These are phyloP conservation scores for Yamadazyma sp. DNA, from an alignment of 805 yeast genomes.

Conservation along the genomic window DNA sequence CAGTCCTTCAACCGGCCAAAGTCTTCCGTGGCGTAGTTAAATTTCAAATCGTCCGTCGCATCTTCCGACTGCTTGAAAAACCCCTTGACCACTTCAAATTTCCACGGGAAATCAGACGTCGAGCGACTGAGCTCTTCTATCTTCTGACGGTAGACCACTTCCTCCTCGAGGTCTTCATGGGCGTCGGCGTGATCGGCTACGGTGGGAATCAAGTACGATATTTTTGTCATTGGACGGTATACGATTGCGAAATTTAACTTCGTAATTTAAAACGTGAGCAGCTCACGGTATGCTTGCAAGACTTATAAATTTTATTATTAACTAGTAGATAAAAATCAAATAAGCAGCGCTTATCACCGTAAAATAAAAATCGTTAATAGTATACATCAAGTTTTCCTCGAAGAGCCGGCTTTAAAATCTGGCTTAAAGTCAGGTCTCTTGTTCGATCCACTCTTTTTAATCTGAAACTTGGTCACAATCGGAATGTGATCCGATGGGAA, in stretches of 20 bases:
- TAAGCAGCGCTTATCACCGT: conserved; percentile 1
- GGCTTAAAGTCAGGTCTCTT: conserved; percentile 46
- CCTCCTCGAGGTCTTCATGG: conserved; percentile 23
- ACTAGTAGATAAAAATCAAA: neutral
- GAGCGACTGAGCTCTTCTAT: conserved; percentile 12
- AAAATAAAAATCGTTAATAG: conserved; percentile 7
- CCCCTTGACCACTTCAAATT: conserved; percentile 48
- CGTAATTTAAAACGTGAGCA: too few species aligned
- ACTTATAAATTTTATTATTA: too few species aligned
- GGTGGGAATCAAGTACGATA: conserved; percentile 32
- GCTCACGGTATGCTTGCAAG: too few species aligned
- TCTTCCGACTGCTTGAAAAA: conserved; percentile 50
- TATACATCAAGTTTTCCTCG: conserved; percentile 37
- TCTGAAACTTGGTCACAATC: conserved; percentile 73
- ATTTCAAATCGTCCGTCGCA: conserved; percentile 46
- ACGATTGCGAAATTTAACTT: too few species aligned
- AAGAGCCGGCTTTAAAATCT: conserved; percentile 41
- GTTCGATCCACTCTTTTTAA: conserved; percentile 46
- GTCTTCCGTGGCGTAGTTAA: conserved; percentile 42
- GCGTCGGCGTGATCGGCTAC: conserved; percentile 33
- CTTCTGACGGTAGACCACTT: conserved; percentile 15
- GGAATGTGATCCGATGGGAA: conserved; percentile 95
- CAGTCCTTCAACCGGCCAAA: conserved; percentile 47
- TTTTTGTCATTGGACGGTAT: conserved; percentile 3
- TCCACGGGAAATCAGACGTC: conserved; percentile 39